Conservation (phyloP, 768 basidiomycete species). For the Multifurca ochricompacta region DNA sequence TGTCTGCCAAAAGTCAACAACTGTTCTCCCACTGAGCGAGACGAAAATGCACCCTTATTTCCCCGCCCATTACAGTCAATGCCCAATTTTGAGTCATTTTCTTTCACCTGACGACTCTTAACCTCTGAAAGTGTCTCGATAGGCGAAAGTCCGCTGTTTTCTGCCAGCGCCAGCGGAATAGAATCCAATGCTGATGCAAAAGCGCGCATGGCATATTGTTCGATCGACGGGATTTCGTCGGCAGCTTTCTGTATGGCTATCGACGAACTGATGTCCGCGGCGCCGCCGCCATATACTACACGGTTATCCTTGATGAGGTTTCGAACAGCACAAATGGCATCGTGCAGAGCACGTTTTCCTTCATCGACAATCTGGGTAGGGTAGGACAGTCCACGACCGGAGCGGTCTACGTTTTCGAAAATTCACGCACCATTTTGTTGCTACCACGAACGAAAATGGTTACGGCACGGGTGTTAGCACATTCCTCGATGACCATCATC, state of each 20-base stretch:
- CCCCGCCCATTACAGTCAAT: slow-evolving; percentile 87
- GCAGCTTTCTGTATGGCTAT: slow-evolving; percentile 92
- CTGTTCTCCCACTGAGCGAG: background rate
- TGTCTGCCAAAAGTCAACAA: slow-evolving; percentile 49
- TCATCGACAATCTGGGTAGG: slow-evolving; percentile 87
- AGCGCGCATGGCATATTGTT: slow-evolving; percentile 99
- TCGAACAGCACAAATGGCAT: slow-evolving; percentile 94
- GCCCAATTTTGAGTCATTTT: slow-evolving; percentile 78
- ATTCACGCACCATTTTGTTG: slow-evolving; percentile 85
- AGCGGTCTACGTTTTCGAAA: background rate
- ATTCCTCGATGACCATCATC: slow-evolving; percentile 99
- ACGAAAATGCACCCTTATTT: slow-evolving; percentile 66
- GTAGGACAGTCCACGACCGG: background rate
- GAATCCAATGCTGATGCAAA: slow-evolving; percentile 93
- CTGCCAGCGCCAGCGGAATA: slow-evolving; percentile 92
- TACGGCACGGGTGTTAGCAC: slow-evolving; percentile 92
- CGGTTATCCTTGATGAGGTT: slow-evolving; percentile 93
- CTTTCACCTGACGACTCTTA: slow-evolving; percentile 84
- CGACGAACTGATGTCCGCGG: slow-evolving; percentile 93
- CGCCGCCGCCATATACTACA: slow-evolving; percentile 97
- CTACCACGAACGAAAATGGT: slow-evolving; percentile 96
- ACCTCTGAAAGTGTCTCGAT: slow-evolving; percentile 97
- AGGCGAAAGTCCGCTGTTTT: slow-evolving; percentile 94
- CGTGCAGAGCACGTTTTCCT: slow-evolving; percentile 95
- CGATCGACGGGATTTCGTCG: slow-evolving; percentile 95